Base-by-base conservation (phyloP, 2,329 filamentous ascomycete genomes). In the Aspergillus unguis region DNA sequence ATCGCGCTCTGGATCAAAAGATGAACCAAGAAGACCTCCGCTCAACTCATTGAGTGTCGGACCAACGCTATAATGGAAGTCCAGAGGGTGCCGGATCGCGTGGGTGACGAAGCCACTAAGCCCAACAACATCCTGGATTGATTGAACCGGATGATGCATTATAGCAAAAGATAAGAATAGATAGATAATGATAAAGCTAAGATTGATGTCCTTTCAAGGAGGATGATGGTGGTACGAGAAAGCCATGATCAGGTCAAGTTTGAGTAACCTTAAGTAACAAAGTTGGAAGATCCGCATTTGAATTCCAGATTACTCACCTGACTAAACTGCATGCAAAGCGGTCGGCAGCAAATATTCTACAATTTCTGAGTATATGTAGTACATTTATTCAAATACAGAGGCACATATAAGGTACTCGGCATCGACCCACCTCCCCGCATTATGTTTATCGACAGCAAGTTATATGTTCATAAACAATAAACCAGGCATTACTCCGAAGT, bases 1-100 rank as follows among this genome's bases (percentile, higher is more conserved):
- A 55, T 80, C 75, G 10, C 62, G 69, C 7, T 72, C 67, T 1
- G 79, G 75, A 6, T 71, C 60, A 56, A 76, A 78, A 4, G 66
- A 66, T 4, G 58, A 56, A 3, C 70, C 70, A 9, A 69, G 47
- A 17, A 68, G 44, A 6, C 70, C 70, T 29, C 67, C 58, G 0
- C 67, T 71, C 40, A 65, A 55, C 49, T 72, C 70, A 42, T 61
- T 71, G 33, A 71, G 47, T 4, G 68, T 71, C 17, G 69, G 70
- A 29, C 66, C 68, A 37, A 69, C 53, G 49, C 68, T 68, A 6
- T 60, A 60, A 26, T 59, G 54, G 11, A 62, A 55, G 44, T 72
- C 70, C 31, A 61, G 33, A 3, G 70, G 70, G 52, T 66, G 66
- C 17, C 53, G 56, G 25, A 71, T 40, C 7, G 45, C 51, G 38